Base-by-base conservation (phyloP, 345 rosid species). In the Salix udensis region DNA sequence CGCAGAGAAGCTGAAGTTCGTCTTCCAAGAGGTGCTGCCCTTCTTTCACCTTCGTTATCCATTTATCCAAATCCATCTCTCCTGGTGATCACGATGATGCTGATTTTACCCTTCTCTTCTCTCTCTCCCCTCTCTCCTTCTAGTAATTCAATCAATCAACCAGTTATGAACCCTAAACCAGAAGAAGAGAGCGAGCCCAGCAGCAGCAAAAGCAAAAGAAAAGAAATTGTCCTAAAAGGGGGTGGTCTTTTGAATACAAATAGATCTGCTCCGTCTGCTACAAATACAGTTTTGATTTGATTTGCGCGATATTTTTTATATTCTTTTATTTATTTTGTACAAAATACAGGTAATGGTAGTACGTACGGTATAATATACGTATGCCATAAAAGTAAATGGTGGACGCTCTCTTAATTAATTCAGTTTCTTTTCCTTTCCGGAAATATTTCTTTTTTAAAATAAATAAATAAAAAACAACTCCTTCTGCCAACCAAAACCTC, bases 1-100 rank as follows among this genome's bases (percentile, higher is more conserved):
- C 99, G 86, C 99, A 96, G 72, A 96, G 97, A 68, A 92, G 97
- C 83, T 96, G 98, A 62, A 96, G 98, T 84, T 96, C 99, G 88
- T 94, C 94, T 75, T 96, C 97, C 75, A 90, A 79, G 19, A 96
- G 97, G 76, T 94, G 97, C 74, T 94, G 94, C 68, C 97, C 98
- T 76, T 92, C 99, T 86, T 96, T 94, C 52, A 94, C 98, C 89
- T 94, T 96, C 3, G 89, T 81, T 65, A 96, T 94, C 99, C 99
- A 96, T 82, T 91, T 94, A 87, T 94, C 98, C 88, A 96, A 94
- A 88, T 96, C 99, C 99, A 96, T 96, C 82, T 42, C 86, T 69
- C 60, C 46, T 30, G 68, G 23, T 24, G 64, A 58, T n/a, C n/a
- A 65, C n/a, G 68, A 4, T 15, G 68, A 16, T 31, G 36, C 39